These are phyloP conservation scores for Metarhizium rileyi DNA, from an alignment of 2,329 filamentous ascomycete species.

Conservation along the genomic window DNA sequence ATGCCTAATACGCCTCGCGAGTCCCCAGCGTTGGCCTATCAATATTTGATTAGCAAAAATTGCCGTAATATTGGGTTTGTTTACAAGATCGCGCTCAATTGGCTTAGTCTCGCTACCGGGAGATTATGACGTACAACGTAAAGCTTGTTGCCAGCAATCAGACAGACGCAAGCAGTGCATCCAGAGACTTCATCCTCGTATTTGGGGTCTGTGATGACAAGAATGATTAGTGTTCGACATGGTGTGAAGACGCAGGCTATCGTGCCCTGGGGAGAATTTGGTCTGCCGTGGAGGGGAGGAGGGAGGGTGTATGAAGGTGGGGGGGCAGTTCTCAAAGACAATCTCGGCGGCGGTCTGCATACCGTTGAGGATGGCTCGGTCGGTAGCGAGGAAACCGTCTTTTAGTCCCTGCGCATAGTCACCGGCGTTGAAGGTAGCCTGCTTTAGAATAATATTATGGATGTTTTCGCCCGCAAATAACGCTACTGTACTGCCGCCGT, in stretches of 20 bases:
- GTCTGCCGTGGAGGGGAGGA: too few relatives aligned
- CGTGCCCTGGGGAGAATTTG: too few relatives aligned
- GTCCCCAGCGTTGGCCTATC: conserved; percentile 89
- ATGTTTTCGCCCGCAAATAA: conserved; percentile 87
- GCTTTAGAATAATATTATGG: conserved; percentile 88
- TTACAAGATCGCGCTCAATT: background rate
- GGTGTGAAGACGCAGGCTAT: background rate
- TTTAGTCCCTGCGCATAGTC: conserved; percentile 94
- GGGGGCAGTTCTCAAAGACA: too few relatives aligned
- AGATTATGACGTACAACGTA: conserved; percentile 65
- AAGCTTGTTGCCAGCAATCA: conserved; percentile 86
- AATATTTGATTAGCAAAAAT: background rate
- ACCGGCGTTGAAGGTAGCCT: conserved; percentile 83
- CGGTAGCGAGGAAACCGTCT: conserved; percentile 92
- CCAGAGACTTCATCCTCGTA: conserved; percentile 98
- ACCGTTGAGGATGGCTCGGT: conserved; percentile 94
- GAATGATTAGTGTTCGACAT: conserved; percentile 4
- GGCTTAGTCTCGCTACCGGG: background rate
- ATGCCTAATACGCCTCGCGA: conserved; percentile 91
- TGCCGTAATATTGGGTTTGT: conserved; percentile 7
- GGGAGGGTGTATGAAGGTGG: too few relatives aligned
- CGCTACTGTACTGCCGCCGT: conserved; percentile 94
- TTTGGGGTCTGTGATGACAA: conserved; percentile 61
- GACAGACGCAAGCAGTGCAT: conserved; percentile 86
- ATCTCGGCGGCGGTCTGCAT: conserved; percentile 24